Conservation (phyloP, 106 monocot species). For the Iris macrosiphon region DNA sequence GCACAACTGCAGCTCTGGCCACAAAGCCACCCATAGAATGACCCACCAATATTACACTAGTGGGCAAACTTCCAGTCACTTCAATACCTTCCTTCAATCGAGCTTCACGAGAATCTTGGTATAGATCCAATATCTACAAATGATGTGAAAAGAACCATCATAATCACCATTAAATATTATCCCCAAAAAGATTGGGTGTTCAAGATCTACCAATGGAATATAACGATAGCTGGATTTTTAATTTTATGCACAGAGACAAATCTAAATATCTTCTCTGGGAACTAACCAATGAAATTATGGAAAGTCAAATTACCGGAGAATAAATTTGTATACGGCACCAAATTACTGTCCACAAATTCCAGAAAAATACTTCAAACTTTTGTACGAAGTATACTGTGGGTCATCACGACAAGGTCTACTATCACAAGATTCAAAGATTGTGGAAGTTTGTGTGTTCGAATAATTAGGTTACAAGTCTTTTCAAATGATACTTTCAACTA, state of each 20-base stretch:
- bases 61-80: slow-evolving; percentile 45
- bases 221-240: slow-evolving; percentile 2
- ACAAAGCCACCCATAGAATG: slow-evolving; percentile 99
- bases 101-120: slow-evolving; percentile 53
- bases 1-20: slow-evolving; percentile 82
- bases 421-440: no score
- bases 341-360: no score
- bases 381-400: no score
- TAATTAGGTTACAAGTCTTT: no score
- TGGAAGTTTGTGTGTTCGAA: no score
- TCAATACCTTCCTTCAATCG: slow-evolving; percentile 42
- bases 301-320: background rate
- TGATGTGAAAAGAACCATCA: slow-evolving; percentile 5
- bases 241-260: background rate
- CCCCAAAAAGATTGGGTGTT: slow-evolving; percentile 2
- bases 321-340: no score
- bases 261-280: background rate
- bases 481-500: no score
- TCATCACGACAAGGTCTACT: no score
- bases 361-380: no score
- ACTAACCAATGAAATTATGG: slow-evolving; percentile 1
- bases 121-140: slow-evolving; percentile 84
- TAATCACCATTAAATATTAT: slow-evolving; percentile 7
- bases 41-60: slow-evolving; percentile 88
- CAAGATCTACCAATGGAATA: slow-evolving; percentile 17